Evolutionary conservation across 202 grass and related monocot genomes (phyloP), one percentile per base, ranked within the genome.

Genomic region (Zizania palustris): DNA sequence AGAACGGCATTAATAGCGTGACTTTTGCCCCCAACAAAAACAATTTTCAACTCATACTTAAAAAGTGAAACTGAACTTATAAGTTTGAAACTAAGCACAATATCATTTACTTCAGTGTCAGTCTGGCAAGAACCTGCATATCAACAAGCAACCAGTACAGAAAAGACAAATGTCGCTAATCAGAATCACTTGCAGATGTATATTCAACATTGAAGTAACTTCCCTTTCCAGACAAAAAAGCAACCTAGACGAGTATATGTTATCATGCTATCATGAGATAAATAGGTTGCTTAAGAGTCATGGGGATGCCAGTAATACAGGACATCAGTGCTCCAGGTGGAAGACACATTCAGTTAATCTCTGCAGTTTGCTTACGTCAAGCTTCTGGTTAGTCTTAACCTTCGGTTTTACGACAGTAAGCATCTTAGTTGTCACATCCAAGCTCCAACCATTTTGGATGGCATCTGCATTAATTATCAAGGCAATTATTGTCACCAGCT

Each of bases 271-370:
- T 69, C 55, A 44, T 51, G 64, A 33, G 63, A 70, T 42, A 59
- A 58, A 77, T 38, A 71, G 11, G 5, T 14, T 35, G 40, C 70
- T 66, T 82, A n/a, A 43, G 6, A 51, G 46, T 43, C 19, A 7
- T 53, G 13, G 38, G 19, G 45, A 4, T 40, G 33, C 5, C 1
- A 63, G 19, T 72, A 49, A 62, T 12, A 5, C 16, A 5, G n/a
- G 45, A 60, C 42, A 72, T 96, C 73, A 99, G 78, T 99, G 86
- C 83, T 96, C 96, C 67, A 99, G 75, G 73, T 99, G 96, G 74
- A 96, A 99, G 85, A 99, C 96, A 54, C 83, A 96, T 83, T 99
- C 96, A 20, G 96, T 93, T 56, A 99, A 85, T 21, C 96, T 85
- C 82, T 99, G 96, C 38, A 99, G 82, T 68, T 93, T 99, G 79